These are phyloP conservation scores for Sordariomycetes sp. DNA, from an alignment of 2,329 filamentous ascomycete genomes.

Conservation along the genomic window DNA sequence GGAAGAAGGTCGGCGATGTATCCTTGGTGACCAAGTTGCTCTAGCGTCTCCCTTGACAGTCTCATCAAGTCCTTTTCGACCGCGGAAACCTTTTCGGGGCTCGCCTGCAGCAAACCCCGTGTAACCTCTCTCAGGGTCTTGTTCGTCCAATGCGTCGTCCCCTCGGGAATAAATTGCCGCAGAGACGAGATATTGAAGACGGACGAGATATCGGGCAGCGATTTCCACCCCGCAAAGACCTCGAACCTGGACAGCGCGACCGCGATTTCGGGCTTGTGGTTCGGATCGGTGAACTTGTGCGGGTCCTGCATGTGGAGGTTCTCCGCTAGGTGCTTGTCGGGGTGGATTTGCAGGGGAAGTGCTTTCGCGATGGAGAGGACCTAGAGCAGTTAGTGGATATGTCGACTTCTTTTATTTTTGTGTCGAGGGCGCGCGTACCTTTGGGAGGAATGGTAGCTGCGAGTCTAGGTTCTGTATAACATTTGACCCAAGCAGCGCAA, in stretches of 20 bases:
- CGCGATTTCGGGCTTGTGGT: constrained; percentile 73
- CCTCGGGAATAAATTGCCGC: constrained; percentile 34
- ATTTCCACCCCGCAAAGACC: constrained; percentile 64
- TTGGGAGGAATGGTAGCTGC: constrained; percentile 58
- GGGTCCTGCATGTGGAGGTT: constrained; percentile 53
- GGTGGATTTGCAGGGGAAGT: constrained; percentile 62
- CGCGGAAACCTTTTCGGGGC: constrained; percentile 34
- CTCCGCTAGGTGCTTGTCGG: constrained; percentile 52
- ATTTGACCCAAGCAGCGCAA: constrained; percentile 48
- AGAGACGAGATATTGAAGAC: constrained; percentile 45
- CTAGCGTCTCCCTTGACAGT: constrained; percentile 32
- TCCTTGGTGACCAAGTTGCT: constrained; percentile 22
- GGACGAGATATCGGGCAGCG: constrained; percentile 41
- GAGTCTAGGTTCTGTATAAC: constrained; percentile 46
- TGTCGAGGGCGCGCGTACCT: constrained; percentile 25
- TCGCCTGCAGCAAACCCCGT: constrained; percentile 37
- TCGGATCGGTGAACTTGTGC: constrained; percentile 53
- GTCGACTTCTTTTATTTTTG: background rate
- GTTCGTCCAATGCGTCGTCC: constrained; percentile 35
- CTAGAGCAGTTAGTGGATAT: constrained; percentile 12
- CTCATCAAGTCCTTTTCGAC: constrained; percentile 37
- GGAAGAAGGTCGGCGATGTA: constrained; percentile 54
- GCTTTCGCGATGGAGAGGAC: constrained; percentile 66
- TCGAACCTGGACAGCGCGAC: constrained; percentile 60
- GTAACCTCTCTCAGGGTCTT: constrained; percentile 43